Percentiles rank a stretch among this genome's conserved stretches.
phyloP scores from a whole-genome alignment of 108 stramenopile genomes.

The Nitzschia palea region DNA sequence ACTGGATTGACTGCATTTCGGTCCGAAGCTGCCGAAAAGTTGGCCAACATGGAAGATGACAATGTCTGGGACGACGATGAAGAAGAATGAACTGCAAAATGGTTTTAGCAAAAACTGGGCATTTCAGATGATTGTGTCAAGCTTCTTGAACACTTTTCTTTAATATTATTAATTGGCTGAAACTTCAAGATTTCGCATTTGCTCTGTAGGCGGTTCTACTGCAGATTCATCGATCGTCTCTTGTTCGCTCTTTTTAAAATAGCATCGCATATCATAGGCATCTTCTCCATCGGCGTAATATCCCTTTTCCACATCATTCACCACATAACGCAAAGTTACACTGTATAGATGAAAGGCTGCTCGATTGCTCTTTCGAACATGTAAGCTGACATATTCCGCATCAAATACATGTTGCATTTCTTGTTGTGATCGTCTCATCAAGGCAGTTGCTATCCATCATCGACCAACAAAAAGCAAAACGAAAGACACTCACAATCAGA shows the following conservation, averaged over 20 bases:
- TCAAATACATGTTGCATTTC: slow-evolving; percentile 95
- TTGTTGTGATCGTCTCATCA: slow-evolving; percentile 86
- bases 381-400: slow-evolving; percentile 94
- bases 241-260: slow-evolving; percentile 36
- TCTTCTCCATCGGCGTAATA: slow-evolving; percentile 99
- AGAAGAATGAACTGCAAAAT: slow-evolving; percentile 5
- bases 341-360: slow-evolving; percentile 98
- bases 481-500: neutral
- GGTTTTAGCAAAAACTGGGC: no score
- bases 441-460: slow-evolving; percentile 65
- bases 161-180: neutral
- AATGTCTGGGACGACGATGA: slow-evolving; percentile 20
- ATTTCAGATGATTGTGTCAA: no score
- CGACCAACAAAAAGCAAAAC: neutral
- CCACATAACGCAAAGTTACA: slow-evolving; percentile 91
- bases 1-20: slow-evolving; percentile 73
- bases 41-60: slow-evolving; percentile 39
- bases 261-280: slow-evolving; percentile 96
- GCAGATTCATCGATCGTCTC: neutral
- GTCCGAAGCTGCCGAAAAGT: slow-evolving; percentile 36
- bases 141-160: no score
- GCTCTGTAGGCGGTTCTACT: neutral
- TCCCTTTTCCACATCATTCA: slow-evolving; percentile 95
- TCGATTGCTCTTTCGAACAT: slow-evolving; percentile 95
- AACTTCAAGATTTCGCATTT: neutral